Conservation (phyloP, 2,329 filamentous ascomycete species). For the Dactylellina sp. region DNA sequence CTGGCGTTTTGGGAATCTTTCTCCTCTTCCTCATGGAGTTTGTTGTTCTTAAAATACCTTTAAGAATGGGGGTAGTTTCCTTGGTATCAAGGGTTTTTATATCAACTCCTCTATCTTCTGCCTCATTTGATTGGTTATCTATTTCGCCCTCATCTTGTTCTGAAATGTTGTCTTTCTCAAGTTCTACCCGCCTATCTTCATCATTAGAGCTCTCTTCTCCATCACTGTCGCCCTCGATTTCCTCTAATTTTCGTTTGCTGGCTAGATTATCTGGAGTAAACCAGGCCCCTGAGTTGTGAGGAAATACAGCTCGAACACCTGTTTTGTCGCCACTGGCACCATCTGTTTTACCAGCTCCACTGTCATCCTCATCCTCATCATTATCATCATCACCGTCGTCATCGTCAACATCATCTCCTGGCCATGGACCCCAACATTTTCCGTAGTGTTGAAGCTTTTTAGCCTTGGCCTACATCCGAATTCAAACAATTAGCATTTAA, state of each 20-base stretch:
- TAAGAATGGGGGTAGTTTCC: background rate
- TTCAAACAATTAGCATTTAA: background rate
- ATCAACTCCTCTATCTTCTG: background rate
- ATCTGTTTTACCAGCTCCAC: too few relatives aligned
- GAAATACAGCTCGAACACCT: background rate
- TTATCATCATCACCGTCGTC: background rate
- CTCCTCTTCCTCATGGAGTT: conserved; percentile 1
- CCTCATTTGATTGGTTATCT: background rate
- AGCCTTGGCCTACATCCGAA: background rate
- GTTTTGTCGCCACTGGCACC: background rate
- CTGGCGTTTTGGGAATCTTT: conserved; percentile 20
- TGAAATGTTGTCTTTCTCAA: background rate
- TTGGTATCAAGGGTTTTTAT: background rate
- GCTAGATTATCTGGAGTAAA: background rate
- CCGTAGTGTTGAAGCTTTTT: conserved; percentile 16
- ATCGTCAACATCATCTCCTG: conserved; percentile 3
- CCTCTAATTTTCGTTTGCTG: background rate
- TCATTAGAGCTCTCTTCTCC: background rate
- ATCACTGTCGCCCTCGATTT: background rate
- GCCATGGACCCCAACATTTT: conserved; percentile 23
- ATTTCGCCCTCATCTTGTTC: background rate
- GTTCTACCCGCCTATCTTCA: too few relatives aligned
- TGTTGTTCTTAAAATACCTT: background rate
- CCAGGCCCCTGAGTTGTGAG: background rate
- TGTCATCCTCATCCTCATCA: background rate